Conservation (phyloP, 192 early-diverging fungal species). For the Lobulomyces angularis region DNA sequence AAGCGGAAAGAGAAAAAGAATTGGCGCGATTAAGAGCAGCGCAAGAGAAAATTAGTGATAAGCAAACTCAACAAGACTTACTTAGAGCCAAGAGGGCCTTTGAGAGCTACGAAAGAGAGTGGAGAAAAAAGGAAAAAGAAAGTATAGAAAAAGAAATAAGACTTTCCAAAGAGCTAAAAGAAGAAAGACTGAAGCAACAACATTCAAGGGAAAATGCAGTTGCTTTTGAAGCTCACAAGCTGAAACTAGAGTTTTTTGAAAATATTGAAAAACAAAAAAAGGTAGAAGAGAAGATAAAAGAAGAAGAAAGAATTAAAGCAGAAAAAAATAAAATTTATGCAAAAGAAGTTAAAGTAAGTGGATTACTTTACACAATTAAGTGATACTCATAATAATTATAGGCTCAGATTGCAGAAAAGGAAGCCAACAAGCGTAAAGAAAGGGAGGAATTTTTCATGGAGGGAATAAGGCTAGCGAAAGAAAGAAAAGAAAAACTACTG, state of each 20-base stretch:
- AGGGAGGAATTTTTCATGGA: slow-evolving; percentile 51
- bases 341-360: slow-evolving; percentile 29
- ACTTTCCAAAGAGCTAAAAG: slow-evolving; percentile 25
- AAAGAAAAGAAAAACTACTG: slow-evolving; percentile 34
- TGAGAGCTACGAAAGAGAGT: slow-evolving; percentile 48
- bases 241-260: slow-evolving; percentile 41
- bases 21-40: slow-evolving; percentile 36
- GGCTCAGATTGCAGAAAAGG: slow-evolving; percentile 41
- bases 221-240: slow-evolving; percentile 40
- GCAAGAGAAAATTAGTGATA: slow-evolving; percentile 41
- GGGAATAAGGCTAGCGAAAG: slow-evolving; percentile 28
- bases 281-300: slow-evolving; percentile 25
- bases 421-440: slow-evolving; percentile 19
- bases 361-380: too few relatives aligned
- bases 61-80: slow-evolving; percentile 45
- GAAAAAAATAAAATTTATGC: slow-evolving; percentile 38
- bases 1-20: slow-evolving; percentile 42
- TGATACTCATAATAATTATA: too few relatives aligned
- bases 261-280: slow-evolving; percentile 34
- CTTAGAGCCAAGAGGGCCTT: slow-evolving; percentile 36
- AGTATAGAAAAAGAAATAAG: slow-evolving; percentile 21
- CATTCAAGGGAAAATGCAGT: slow-evolving; percentile 40
- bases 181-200: slow-evolving; percentile 34
- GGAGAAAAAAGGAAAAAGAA: slow-evolving; percentile 40
- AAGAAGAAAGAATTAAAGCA: slow-evolving; percentile 17